Evolutionary conservation across 495 filamentous ascomycete species (phyloP), one percentile per base, ranked within the genome.

Genomic region (Aspergillus steynii): DNA sequence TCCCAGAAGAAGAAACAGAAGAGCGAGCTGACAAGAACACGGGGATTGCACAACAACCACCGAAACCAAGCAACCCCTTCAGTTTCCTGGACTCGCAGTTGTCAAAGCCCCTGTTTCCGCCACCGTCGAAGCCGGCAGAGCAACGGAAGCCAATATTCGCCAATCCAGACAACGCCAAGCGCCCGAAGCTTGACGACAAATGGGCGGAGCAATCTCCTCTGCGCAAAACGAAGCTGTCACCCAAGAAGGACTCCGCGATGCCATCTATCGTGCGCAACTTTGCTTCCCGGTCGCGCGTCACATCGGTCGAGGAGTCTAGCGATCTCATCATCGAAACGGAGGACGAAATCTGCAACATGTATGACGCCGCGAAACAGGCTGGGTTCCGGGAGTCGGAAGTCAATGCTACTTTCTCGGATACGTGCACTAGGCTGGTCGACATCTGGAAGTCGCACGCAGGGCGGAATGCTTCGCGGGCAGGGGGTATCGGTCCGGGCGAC

Each of bases 401-500:
- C 31, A 80, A 85, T 32, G 75, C 75, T 29, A 75, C 81, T 7
- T 70, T 91, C 45, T 79, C 85, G 10, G 77, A 82, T 2, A 79
- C 84, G 26, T 79, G 85, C 14, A 74, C 80, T 45, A 75, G 80
- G 55, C 79, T 92, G 48, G 71, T 80, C 3, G 68, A 74, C 14
- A 76, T 87, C 4, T 93, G 90, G 90, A 75, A 78, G 54, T 69
- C 71, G 10, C 77, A 82, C 56, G 71, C 82, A 4, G 75, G 81
- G 14, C 75, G 71, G 28, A 70, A 74, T 5, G 56, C 65, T 26
- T 66, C 78, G n/a, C 78, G 82, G 55, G 73, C 73, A 14, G 76
- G 71, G 14, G 70, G 69, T 55, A 86, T 91, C 68, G 90, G 89
- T 1, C 89, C 89, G 29, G 83, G 82, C 4, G 79, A 85, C 37